These are phyloP conservation scores for Filosporella fistucella DNA, from an alignment of 495 filamentous ascomycete genomes.

Conservation along the genomic window DNA sequence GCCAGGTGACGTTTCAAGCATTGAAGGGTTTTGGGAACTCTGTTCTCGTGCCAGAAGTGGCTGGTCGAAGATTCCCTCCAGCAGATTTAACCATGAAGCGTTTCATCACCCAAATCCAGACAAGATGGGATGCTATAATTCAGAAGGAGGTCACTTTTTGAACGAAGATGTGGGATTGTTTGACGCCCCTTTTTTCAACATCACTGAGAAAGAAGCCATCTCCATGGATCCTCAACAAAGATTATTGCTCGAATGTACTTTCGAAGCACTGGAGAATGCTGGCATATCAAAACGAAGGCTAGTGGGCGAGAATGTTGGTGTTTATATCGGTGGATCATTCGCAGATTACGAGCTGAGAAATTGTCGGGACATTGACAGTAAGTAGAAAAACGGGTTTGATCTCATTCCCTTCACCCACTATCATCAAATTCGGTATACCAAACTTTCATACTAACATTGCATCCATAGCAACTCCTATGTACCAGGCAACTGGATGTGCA, in stretches of 20 bases:
- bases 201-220: constrained; percentile 50
- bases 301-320: constrained; percentile 31
- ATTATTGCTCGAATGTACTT: constrained; percentile 52
- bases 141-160: constrained; percentile 59
- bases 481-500: constrained; percentile 33
- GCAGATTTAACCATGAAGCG: constrained; percentile 35
- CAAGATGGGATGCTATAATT: constrained; percentile 23
- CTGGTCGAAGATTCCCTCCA: constrained; percentile 35
- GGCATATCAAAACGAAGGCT: constrained; percentile 32
- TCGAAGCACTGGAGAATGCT: constrained; percentile 52
- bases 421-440: constrained; percentile 19
- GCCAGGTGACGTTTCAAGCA: constrained; percentile 46
- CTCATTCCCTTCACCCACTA: constrained; percentile 27
- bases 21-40: constrained; percentile 51
- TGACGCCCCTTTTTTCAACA: constrained; percentile 55
- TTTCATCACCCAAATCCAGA: constrained; percentile 44
- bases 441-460: no score
- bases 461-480: constrained; percentile 5
- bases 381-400: constrained; percentile 27
- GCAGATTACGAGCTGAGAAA: constrained; percentile 11
- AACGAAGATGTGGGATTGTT: constrained; percentile 34
- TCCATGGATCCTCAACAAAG: constrained; percentile 41
- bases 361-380: constrained; percentile 37
- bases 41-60: constrained; percentile 37
- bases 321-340: constrained; percentile 37